Evolutionary conservation across 495 filamentous ascomycete species (phyloP), one percentile per base, ranked within the genome.

Genomic region (Penicillium dipodomyicola): DNA sequence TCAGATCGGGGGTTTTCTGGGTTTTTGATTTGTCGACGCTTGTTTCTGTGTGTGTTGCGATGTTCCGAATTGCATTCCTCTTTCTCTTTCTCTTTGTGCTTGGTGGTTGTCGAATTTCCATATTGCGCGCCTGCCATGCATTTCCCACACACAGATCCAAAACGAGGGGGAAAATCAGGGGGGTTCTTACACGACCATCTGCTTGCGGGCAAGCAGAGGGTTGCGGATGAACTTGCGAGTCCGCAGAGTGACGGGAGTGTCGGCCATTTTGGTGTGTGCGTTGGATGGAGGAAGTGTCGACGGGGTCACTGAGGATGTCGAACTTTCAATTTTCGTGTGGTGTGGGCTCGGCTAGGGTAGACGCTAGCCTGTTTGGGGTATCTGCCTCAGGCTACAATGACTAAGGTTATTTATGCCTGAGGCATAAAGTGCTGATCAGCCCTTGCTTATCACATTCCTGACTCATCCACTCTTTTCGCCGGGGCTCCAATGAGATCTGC

Each of bases 181-280:
- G 62, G 27, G 49, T 47, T 59, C 95, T 85, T 93, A 99, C 94
- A 97, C 90, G 80, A 99, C 95, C 94, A 99, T 97, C 86, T 99
- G 95, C 84, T 94, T 96, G 72, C 93, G 88, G 71, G 86, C 92
- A 65, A 99, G 89, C 73, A 99, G 90, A 74, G 95, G 89, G 84
- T 99, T 99, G 80, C 91, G 88, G 78, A 97, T 95, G 91, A 99
- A 99, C 84, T 99, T 99, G 88, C 95, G 93, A 77, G 95, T 99
- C 80, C 95, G 90, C 83, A 99, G 80, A 67, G 94, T 98, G 72
- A 99, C 90, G 65, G 87, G 84, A 74, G 83, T 72, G 78, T 97
- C 94, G 77, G 92, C 85, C 94, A 97, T 97, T 74, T 76, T 91
- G 80, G 76, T 70, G 65, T 71, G 67, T 58, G 49, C 49, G 62